Evolutionary conservation across 306 rosid species (phyloP), one percentile per base, ranked within the genome.

Genomic region (Dryas drummondii): DNA sequence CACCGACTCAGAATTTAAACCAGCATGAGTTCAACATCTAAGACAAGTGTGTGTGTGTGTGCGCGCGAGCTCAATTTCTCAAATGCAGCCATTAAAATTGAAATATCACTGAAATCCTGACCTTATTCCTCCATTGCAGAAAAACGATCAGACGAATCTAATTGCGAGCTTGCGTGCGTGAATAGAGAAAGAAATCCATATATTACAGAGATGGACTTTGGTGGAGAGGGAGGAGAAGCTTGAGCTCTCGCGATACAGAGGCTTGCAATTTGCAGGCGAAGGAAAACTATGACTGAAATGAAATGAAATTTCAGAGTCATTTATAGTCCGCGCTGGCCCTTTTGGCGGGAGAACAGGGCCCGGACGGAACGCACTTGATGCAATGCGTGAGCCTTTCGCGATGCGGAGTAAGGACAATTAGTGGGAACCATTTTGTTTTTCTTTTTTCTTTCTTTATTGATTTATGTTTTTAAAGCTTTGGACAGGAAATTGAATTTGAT

Each of bases 291-390:
- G 15, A 47, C 40, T 27, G 11, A 6, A 40, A 14, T 32, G 5
- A 9, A 46, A 15, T 49, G 81, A 76, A 80, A 57, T 32, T 61
- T 27, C 46, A 6, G 19, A 42, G 62, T 9, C 5, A 41, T 71
- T 82, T 80, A 73, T 78, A 73, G 13, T 27, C 42, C n/a, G 71
- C 32, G 50, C 14, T 40, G 62, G 17, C 16, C 9, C 74, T 76
- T 76, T 71, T 66, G 78, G 81, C 72, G 79, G 81, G 78, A 51
- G 42, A 57, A 68, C 0, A 14, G 63, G 70, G 11, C 41, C 68
- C 62, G 70, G 8, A 66, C 62, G 70, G 8, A 66, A 53, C 14
- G 8, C 68, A 9, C 59, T 32, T 2, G 7, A 19, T 71, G 17
- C 42, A 58, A 47, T 55, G 42, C 15, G 16, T 14, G 32, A 66